phyloP scores from a whole-genome alignment of 208 protist genomes.

The Acanthamoeba castellanii region DNA sequence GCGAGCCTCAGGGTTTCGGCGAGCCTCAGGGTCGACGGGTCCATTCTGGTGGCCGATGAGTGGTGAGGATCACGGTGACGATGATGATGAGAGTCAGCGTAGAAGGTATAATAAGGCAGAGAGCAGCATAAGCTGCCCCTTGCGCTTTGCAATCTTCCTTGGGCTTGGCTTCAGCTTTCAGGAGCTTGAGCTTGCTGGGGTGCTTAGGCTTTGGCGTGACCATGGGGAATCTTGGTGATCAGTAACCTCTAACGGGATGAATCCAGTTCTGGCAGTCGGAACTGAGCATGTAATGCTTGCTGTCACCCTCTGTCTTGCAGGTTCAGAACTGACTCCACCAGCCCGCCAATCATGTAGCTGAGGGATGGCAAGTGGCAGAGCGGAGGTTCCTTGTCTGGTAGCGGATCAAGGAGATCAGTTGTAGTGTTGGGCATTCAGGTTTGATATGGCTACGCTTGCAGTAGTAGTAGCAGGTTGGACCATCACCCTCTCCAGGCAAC shows the following conservation, averaged over 20 bases:
- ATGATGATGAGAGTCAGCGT: too few species aligned
- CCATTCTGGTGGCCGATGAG: too few species aligned
- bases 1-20: too few species aligned
- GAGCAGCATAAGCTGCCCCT: too few species aligned
- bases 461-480: too few species aligned
- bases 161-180: background rate
- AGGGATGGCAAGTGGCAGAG: background rate
- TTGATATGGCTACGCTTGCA: too few species aligned
- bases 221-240: background rate
- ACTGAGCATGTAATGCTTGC: background rate
- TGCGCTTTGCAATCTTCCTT: background rate
- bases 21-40: too few species aligned
- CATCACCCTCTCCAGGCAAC: too few species aligned
- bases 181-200: background rate
- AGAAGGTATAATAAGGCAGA: too few species aligned
- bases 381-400: background rate
- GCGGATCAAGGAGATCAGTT: background rate
- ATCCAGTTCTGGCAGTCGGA: background rate
- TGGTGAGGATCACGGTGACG: too few species aligned
- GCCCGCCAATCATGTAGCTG: background rate
- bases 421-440: too few species aligned
- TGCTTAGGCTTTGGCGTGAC: background rate
- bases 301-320: background rate
- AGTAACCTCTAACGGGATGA: background rate
- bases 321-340: background rate